Evolutionary conservation across 345 rosid species (phyloP).

Genomic region (Corchorus capsularis): DNA sequence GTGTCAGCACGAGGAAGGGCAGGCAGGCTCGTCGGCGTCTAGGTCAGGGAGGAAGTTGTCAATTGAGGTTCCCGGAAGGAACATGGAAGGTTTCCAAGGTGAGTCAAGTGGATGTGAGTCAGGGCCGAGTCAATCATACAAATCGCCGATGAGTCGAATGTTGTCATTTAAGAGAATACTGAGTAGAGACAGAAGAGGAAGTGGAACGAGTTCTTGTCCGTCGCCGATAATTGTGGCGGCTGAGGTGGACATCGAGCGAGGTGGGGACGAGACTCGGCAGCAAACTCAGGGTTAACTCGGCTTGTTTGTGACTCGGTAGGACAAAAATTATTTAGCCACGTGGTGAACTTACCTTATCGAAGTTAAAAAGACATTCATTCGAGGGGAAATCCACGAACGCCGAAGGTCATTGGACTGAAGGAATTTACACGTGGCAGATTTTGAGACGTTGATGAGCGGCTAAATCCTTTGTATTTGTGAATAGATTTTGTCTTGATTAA

Average conservation of each 20-base stretch:
- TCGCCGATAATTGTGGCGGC: conserved; percentile 21
- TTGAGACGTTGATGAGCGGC: neutral
- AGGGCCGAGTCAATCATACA: conserved; percentile 43
- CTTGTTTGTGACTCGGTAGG: neutral
- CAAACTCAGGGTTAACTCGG: conserved; percentile 17
- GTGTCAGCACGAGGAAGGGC: conserved; percentile 33
- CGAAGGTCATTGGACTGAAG: neutral
- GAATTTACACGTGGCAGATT: neutral
- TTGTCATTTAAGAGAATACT: conserved; percentile 58
- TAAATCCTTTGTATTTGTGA: neutral
- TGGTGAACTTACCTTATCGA: neutral
- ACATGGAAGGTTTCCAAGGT: conserved; percentile 28
- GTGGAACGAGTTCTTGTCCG: conserved; percentile 27
- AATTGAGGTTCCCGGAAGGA: conserved; percentile 41
- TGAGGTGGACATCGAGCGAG: conserved; percentile 52
- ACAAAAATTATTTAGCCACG: neutral
- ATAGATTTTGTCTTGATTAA: neutral
- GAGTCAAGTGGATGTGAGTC: conserved; percentile 22
- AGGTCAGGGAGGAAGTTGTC: conserved; percentile 42
- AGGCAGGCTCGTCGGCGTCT: conserved; percentile 26
- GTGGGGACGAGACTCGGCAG: conserved; percentile 31
- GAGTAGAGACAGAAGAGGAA: conserved; percentile 48
- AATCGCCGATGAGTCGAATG: conserved; percentile 63
- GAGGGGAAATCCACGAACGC: neutral
- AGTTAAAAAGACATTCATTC: neutral